Evolutionary conservation across 108 stramenopile genomes (phyloP), one percentile per base, ranked within the genome.

Genomic region (Cylindrotheca fusiformis): DNA sequence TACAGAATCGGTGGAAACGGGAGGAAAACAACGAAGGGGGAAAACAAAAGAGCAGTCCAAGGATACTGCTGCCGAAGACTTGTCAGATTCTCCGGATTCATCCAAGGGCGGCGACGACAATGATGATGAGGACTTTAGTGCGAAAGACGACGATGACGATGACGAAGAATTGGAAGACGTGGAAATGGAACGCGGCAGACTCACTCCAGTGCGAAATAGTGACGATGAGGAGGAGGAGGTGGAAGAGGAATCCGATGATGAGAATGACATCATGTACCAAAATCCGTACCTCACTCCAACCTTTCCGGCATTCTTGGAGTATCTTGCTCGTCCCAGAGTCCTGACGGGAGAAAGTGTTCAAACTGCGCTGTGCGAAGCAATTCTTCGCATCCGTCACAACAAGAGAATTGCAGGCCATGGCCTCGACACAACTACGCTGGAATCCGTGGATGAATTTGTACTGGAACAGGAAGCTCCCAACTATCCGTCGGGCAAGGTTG

Each of bases 211-310:
- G 18, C 21, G 50, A 0, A 32, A 18, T 19, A 29, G 46, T 8
- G 48, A 46, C 24, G 58, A 47, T 23, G 56, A 56, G n/a, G 66
- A 71, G 0, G 67, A 68, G 0, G 57, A 57, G 23, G 61, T 69
- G 27, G 66, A 69, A 32, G 69, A 55, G 4, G 79, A 74, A 32
- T 69, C 70, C 10, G 67, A 68, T 27, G 41, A 60, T 33, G 65
- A 80, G 32, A 41, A 64, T 18, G 68, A 56, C 26, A 41, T 69
- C 33, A 23, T 71, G 1, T 57, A 30, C 28, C 52, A 74, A 22
- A 80, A 80, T 71, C 79, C 79, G n/a, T 80, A 68, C 47, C 60
- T 80, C 24, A 25, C 62, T 19, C 69, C 74, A 3, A 52, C 69
- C 19, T 50, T 66, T 29, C 32, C 44, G 1, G 30, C 65, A 6